Base-by-base conservation (phyloP, 78 protist species). In the Speleostelium caveatum region DNA sequence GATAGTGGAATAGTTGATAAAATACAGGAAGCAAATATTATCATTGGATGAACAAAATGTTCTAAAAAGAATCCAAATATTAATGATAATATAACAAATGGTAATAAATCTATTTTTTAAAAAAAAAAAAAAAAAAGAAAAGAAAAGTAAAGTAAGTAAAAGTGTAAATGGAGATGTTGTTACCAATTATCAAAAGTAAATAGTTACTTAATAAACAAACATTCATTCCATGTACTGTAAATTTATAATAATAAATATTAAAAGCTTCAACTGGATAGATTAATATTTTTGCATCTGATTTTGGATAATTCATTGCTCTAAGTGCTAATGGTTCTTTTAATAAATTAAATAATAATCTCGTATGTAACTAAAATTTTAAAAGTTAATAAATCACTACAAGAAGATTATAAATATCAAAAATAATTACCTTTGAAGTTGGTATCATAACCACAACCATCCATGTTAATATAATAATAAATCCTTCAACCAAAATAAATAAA, bases 1-100 rank as follows among this genome's bases (percentile, higher is more conserved):
- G 96, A 89, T 35, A 86, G 21, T 24, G 97, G 97, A 55, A 96
- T 76, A 32, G 87, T 95, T 26, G 96, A 94, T 28, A 93, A 55
- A 38, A 95, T 33, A 32, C 94, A 88, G 49, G 53, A 73, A 36
- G 66, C 30, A 30, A 88, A 86, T 30, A 74, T 59, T 22, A 73
- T 75, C 26, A 68, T 39, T 51, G 86, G 79, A 75, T 33, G 10
- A 62, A 88, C 55, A 12, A 38, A 5, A 42, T 88, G 49, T 61
- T 78, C 78, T 19, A 88, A 78, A 51, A 75, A 74, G 77, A 58
- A 78, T 45, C 86, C 87, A 42, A 88, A 73, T 39, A 78, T 55
- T 21, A 78, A 55, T 49, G 86, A 88, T 69, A 73, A 45, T 39
- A 78, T 78, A 33, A 73, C 86, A 62, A 78, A 88, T 78, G 79